Conservation (phyloP, 106 monocot species). For the Platanthera guangdongensis region DNA sequence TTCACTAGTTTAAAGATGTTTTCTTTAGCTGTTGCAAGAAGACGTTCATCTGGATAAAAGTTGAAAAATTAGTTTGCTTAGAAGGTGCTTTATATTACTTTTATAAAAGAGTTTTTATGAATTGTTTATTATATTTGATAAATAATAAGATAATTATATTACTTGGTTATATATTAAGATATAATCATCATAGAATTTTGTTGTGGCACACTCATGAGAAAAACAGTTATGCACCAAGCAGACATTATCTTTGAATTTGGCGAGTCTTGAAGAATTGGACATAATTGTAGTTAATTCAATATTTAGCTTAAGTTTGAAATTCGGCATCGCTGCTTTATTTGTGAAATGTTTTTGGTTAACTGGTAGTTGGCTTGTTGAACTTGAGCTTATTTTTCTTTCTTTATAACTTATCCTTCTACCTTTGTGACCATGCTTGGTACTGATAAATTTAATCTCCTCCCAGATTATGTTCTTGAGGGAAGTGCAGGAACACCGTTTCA, state of each 20-base stretch:
- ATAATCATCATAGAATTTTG: too few species aligned
- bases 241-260: not conserved
- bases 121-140: too few species aligned
- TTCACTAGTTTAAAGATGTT: too few species aligned
- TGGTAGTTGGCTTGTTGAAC: not conserved
- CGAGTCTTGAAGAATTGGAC: not conserved
- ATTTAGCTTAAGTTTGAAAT: not conserved
- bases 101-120: too few species aligned
- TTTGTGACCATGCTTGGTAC: not conserved
- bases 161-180: too few species aligned
- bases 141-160: too few species aligned
- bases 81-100: too few species aligned
- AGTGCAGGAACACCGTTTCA: slow-evolving; percentile 92
- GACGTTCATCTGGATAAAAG: too few species aligned
- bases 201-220: too few species aligned
- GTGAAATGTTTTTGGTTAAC: not conserved
- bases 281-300: not conserved
- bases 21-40: too few species aligned
- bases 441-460: slow-evolving; percentile 5
- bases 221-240: not conserved
- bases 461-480: slow-evolving; percentile 99
- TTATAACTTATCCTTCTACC: not conserved
- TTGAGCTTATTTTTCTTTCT: not conserved
- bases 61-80: too few species aligned
- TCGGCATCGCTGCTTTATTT: not conserved